Evolutionary conservation across 495 filamentous ascomycete species (phyloP).

Genomic region (Penicillium pancosmium): DNA sequence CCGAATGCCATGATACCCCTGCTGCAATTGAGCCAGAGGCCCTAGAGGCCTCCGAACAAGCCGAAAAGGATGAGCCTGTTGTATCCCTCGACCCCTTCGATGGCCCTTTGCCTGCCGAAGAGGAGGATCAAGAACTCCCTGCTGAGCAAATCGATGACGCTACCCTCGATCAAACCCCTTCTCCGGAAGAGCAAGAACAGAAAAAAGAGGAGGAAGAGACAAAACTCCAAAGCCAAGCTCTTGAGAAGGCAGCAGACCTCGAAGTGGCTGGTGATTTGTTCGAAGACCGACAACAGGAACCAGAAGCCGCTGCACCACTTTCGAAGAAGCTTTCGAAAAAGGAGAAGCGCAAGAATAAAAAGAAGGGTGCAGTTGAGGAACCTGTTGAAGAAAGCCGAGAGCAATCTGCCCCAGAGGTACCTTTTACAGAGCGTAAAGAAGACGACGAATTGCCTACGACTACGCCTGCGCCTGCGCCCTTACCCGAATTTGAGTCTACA

Average conservation of each 20-base stretch:
- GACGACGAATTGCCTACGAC: constrained; percentile 1
- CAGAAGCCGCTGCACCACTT: constrained; percentile 11
- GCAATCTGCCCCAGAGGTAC: not conserved
- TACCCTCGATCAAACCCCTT: not conserved
- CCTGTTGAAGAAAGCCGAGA: not conserved
- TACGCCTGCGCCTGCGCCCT: not conserved
- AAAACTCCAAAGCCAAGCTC: not conserved
- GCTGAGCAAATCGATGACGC: not conserved
- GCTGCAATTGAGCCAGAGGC: not conserved
- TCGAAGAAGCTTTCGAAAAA: constrained; percentile 41
- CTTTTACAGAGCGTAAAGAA: constrained; percentile 11
- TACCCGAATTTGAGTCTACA: constrained; percentile 1
- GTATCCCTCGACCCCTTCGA: constrained; percentile 22
- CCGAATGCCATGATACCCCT: not conserved
- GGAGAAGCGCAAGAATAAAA: constrained; percentile 43
- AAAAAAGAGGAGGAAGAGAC: constrained; percentile 1
- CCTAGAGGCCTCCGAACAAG: not conserved
- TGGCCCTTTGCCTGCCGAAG: constrained; percentile 1
- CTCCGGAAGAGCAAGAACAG: not conserved
- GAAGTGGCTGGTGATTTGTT: constrained; percentile 10
- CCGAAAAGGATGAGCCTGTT: constrained; percentile 2
- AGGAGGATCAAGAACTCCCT: not conserved
- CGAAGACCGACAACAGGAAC: constrained; percentile 10
- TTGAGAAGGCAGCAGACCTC: constrained; percentile 22
- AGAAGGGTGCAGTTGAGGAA: constrained; percentile 18